A percentile compares a stretch with the other conserved stretches of the same genome.
Conservation (phyloP, 2,329 filamentous ascomycete species). For the Claviceps paspali region DNA sequence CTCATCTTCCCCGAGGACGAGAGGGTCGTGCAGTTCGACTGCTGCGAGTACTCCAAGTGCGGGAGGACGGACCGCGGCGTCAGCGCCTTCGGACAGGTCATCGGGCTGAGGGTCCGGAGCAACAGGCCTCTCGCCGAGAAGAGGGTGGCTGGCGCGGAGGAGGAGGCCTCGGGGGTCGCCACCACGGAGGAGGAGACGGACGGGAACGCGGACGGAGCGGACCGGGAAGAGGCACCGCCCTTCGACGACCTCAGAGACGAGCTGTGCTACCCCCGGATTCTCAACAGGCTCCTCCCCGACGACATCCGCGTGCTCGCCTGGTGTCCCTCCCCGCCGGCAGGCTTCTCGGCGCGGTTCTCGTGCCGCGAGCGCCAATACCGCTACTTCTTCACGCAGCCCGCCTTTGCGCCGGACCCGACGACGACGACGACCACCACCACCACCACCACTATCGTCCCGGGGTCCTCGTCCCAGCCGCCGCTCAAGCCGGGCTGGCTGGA, state of each 20-base stretch:
- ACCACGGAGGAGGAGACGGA: neutral
- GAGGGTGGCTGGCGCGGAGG: too few species aligned
- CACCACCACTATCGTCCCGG: too few species aligned
- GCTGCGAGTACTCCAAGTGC: slow-evolving; percentile 87
- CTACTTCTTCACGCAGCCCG: slow-evolving; percentile 96
- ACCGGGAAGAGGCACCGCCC: slow-evolving; percentile 4
- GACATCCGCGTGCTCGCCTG: slow-evolving; percentile 88
- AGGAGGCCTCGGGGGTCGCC: too few species aligned
- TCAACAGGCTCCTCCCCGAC: slow-evolving; percentile 76
- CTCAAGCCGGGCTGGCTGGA: slow-evolving; percentile 62
- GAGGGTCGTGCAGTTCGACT: slow-evolving; percentile 59
- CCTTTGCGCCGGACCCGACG: slow-evolving; percentile 50
- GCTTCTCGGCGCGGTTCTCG: slow-evolving; percentile 83
- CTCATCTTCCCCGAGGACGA: slow-evolving; percentile 60
- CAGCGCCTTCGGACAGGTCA: slow-evolving; percentile 92
- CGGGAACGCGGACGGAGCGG: too few species aligned
- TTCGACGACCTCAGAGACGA: slow-evolving; percentile 66
- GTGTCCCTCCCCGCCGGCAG: slow-evolving; percentile 66
- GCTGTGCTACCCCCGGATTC: slow-evolving; percentile 63
- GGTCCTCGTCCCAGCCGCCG: slow-evolving; percentile 13
- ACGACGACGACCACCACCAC: too few species aligned
- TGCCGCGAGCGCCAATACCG: slow-evolving; percentile 84
- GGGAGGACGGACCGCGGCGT: slow-evolving; percentile 87
- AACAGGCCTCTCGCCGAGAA: slow-evolving; percentile 43
- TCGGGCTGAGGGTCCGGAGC: slow-evolving; percentile 70